A percentile compares a stretch with the other conserved stretches of the same genome.
These are phyloP conservation scores for Phoma sp. DNA, from an alignment of 2,329 filamentous ascomycete genomes.

Conservation along the genomic window DNA sequence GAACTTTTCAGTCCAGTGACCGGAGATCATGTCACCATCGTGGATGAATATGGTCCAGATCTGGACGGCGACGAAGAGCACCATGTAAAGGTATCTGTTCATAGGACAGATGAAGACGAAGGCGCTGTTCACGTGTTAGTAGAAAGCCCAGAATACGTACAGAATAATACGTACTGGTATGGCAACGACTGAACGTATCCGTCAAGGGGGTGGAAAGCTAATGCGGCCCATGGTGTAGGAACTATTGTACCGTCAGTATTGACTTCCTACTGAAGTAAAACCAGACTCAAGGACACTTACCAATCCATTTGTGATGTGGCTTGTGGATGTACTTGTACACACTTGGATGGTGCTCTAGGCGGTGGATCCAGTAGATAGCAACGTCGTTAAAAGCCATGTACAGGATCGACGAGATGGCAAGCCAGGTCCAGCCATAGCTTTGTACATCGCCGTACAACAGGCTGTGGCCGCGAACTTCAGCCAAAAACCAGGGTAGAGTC, in stretches of 20 bases:
- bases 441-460: conserved; percentile 50
- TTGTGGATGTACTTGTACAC: conserved; percentile 58
- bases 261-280: not conserved
- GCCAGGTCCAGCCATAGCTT: conserved; percentile 46
- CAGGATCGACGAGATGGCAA: conserved; percentile 48
- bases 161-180: conserved; percentile 50
- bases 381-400: conserved; percentile 58
- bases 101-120: conserved; percentile 56
- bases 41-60: conserved; percentile 60
- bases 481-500: conserved; percentile 56
- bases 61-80: conserved; percentile 55
- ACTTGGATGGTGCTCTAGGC: conserved; percentile 54
- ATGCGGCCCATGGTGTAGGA: conserved; percentile 56
- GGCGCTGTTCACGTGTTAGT: conserved; percentile 36
- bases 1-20: conserved; percentile 55
- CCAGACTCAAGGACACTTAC: conserved; percentile 35
- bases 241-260: conserved; percentile 36
- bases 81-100: conserved; percentile 55
- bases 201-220: conserved; percentile 58
- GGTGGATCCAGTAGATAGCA: conserved; percentile 58
- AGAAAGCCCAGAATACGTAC: not conserved
- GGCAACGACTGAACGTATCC: conserved; percentile 56
- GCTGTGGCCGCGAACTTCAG: conserved; percentile 57
- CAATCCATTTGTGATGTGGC: conserved; percentile 59
- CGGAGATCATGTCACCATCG: conserved; percentile 58